phyloP scores from a whole-genome alignment of 2,329 filamentous ascomycete species.

The Penicillium sp. region DNA sequence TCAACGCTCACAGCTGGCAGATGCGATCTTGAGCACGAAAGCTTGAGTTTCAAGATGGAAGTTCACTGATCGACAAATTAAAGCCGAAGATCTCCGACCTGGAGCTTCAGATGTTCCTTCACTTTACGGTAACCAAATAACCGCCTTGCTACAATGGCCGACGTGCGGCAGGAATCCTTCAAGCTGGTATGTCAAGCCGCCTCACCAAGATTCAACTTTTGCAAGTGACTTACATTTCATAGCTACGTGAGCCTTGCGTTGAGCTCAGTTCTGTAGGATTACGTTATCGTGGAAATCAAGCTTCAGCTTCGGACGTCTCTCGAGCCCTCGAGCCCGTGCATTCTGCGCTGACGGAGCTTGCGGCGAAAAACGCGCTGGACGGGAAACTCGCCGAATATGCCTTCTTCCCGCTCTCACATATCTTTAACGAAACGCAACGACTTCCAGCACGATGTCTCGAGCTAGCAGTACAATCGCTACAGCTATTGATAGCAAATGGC shows the following conservation, averaged over 20 bases:
- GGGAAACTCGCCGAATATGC: conserved; percentile 87
- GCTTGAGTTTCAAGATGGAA: conserved; percentile 3
- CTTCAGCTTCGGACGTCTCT: conserved; percentile 52
- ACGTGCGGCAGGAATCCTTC: conserved; percentile 46
- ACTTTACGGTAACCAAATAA: neutral
- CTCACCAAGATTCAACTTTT: conserved; percentile 19
- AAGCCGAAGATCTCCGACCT: neutral
- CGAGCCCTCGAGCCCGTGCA: conserved; percentile 52
- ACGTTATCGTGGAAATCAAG: conserved; percentile 52
- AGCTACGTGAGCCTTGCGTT: conserved; percentile 64
- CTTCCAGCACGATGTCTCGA: conserved; percentile 73
- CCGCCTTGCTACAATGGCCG: conserved; percentile 37
- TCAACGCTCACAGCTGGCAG: conserved; percentile 5
- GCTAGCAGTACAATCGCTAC: conserved; percentile 73
- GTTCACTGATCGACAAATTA: neutral
- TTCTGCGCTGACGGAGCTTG: conserved; percentile 44
- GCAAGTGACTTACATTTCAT: conserved; percentile 18
- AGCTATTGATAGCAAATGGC: conserved; percentile 72
- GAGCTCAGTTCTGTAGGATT: conserved; percentile 60
- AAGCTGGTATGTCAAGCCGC: conserved; percentile 38
- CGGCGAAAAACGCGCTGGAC: conserved; percentile 60
- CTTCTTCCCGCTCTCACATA: conserved; percentile 88
- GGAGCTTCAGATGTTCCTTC: neutral
- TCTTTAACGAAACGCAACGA: conserved; percentile 75
- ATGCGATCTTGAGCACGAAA: neutral